Conservation (phyloP, 1,139 yeast species). For the Saccharomyces pastorianus region DNA sequence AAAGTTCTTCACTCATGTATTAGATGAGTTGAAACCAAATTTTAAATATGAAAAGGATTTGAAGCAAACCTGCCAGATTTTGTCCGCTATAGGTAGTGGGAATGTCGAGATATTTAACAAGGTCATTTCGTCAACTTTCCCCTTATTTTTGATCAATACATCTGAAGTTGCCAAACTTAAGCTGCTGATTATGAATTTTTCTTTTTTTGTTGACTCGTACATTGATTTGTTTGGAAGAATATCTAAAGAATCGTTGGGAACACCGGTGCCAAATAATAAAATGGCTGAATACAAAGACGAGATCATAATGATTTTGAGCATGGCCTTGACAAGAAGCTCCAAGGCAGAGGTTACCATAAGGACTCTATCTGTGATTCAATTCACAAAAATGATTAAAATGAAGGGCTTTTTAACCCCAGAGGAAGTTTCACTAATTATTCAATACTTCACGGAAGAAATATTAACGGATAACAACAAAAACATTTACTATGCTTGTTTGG, state of each 20-base stretch:
- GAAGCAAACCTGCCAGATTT: conserved; percentile 52
- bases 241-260: conserved; percentile 4
- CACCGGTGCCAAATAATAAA: conserved; percentile 24
- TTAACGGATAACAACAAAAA: conserved; percentile 38
- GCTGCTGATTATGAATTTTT: conserved; percentile 50
- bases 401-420: conserved; percentile 40
- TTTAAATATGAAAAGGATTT: conserved; percentile 47
- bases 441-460: conserved; percentile 57
- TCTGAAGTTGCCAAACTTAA: conserved; percentile 47
- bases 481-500: conserved; percentile 39
- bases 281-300: conserved; percentile 51
- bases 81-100: conserved; percentile 48
- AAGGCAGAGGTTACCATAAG: conserved; percentile 60
- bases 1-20: conserved; percentile 37
- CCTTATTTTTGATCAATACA: conserved; percentile 32
- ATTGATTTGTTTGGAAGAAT: conserved; percentile 31
- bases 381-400: conserved; percentile 46
- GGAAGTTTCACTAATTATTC: conserved; percentile 57
- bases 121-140: conserved; percentile 37
- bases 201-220: conserved; percentile 45
- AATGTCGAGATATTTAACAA: conserved; percentile 39
- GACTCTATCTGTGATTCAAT: conserved; percentile 56
- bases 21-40: conserved; percentile 51
- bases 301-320: conserved; percentile 55
- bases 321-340: conserved; percentile 59